Percentiles rank a stretch among this genome's conserved stretches.
phyloP scores from a whole-genome alignment of 2,329 filamentous ascomycete genomes.

The Penicillium hordei region DNA sequence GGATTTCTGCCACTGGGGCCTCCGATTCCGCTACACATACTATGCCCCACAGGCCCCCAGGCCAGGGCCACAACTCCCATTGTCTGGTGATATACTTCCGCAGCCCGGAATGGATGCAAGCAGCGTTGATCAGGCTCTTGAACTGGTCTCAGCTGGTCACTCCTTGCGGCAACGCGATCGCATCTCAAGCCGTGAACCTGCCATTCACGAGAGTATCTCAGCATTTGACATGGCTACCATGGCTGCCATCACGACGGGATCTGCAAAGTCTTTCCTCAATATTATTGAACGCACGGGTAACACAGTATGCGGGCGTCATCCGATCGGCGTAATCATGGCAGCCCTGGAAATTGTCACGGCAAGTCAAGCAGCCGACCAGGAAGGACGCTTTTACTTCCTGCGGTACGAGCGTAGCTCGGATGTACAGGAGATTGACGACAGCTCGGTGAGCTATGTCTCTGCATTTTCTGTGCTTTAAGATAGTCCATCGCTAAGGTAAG shows the following conservation, averaged over 20 bases:
- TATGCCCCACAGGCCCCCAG: slow-evolving; percentile 60
- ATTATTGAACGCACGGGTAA: slow-evolving; percentile 74
- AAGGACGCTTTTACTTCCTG: slow-evolving; percentile 71
- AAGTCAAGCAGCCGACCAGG: slow-evolving; percentile 39
- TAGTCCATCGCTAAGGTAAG: background rate
- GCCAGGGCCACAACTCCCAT: slow-evolving; percentile 37
- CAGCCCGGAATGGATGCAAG: slow-evolving; percentile 34
- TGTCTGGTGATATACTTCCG: slow-evolving; percentile 46
- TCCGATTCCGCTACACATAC: slow-evolving; percentile 77
- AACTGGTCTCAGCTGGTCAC: slow-evolving; percentile 31
- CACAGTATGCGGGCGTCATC: slow-evolving; percentile 91
- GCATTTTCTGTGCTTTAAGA: slow-evolving; percentile 74
- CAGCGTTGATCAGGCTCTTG: slow-evolving; percentile 30
- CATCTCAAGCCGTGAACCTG: slow-evolving; percentile 39
- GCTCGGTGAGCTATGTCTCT: slow-evolving; percentile 92
- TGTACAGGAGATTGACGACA: slow-evolving; percentile 66
- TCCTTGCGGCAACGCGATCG: slow-evolving; percentile 34
- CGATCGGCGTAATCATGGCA: slow-evolving; percentile 90
- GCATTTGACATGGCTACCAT: slow-evolving; percentile 79
- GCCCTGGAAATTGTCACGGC: slow-evolving; percentile 66
- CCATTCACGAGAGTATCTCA: slow-evolving; percentile 83
- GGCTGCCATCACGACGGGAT: slow-evolving; percentile 76
- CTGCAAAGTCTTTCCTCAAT: slow-evolving; percentile 67
- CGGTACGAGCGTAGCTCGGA: slow-evolving; percentile 84
- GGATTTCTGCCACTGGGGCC: slow-evolving; percentile 96